phyloP scores from a whole-genome alignment of 164 flowering plant genomes.

The Vitis riparia region DNA sequence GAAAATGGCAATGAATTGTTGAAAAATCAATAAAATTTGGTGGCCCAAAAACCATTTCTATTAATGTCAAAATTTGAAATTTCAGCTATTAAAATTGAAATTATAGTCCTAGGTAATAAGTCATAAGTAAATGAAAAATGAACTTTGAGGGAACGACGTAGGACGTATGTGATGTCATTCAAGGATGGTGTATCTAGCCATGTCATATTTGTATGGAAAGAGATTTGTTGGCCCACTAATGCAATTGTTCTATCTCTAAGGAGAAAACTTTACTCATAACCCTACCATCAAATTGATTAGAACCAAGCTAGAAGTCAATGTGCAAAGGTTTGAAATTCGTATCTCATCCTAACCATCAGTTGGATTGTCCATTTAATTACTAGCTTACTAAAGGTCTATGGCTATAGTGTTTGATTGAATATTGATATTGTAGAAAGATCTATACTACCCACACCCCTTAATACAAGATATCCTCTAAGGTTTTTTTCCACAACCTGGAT shows the following conservation, averaged over 20 bases:
- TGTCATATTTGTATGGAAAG: constrained; percentile 77
- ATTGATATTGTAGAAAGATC: constrained; percentile 25
- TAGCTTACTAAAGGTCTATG: too few species aligned
- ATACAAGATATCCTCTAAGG: constrained; percentile 36
- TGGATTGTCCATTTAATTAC: too few species aligned
- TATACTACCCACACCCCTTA: constrained; percentile 25
- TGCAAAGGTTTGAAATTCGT: constrained; percentile 38
- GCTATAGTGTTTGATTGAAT: too few species aligned
- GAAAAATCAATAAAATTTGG: too few species aligned
- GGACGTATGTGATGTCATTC: constrained; percentile 55
- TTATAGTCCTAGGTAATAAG: not conserved
- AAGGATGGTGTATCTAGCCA: constrained; percentile 47
- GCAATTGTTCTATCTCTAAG: constrained; percentile 25
- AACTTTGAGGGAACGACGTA: constrained; percentile 3
- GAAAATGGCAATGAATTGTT: too few species aligned
- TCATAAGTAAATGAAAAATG: not conserved
- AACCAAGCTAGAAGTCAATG: constrained; percentile 35
- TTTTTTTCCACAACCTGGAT: constrained; percentile 20
- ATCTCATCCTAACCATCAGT: too few species aligned
- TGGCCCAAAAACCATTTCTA: too few species aligned
- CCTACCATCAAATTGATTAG: constrained; percentile 42
- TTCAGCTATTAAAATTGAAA: not conserved
- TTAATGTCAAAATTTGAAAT: too few species aligned
- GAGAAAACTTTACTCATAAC: constrained; percentile 32
- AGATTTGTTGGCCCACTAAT: constrained; percentile 36